Base-by-base conservation (phyloP, 129 eudicot genomes). In the Apium graveolens region DNA sequence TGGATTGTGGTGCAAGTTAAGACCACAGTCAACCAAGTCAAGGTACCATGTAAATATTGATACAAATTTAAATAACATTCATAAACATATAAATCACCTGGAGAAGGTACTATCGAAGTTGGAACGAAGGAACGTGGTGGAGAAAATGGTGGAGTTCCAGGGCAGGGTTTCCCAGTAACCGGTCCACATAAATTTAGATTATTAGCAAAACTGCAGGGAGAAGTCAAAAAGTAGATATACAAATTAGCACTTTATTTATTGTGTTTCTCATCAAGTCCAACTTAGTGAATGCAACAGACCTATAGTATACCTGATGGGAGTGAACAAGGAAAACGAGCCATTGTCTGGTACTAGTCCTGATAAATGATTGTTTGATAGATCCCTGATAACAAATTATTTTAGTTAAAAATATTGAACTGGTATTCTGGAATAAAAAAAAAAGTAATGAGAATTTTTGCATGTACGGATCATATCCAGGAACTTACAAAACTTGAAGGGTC, bases 101-200 rank as follows among this genome's bases (percentile, higher is more conserved):
- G 90, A 31, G 82, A 11, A 72, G 92, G 31, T 79, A 85, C 73
- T 76, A 91, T 85, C 37, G 90, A 86, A 43, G 91, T 89, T 37
- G 87, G 93, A 38, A 91, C 84, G 83, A 91, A 91, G 13, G 98
- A 97, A 81, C 97, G 98, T 5, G 98, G 98, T 49, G 98, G 98
- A 80, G 98, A 89, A 72, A 93, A 91, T 57, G 98, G 98, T 42
- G 97, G 97, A 85, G 98, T 91, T 55, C 98, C 98, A 8, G 96
- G 97, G 87, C 98, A 93, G 0, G 93, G 97, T 65, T 78, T 91
- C 38, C 97, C 97, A 68, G 97, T 93, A 53, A 93, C 98, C 5
- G 96, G 98, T 74, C 98, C 98, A 77, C 98, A 93, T 10, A 93
- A 86, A 78, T 86, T 88, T 74, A 93, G 74, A 81, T 93, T 93